Percentiles rank a stretch among this genome's conserved stretches.
Conservation (phyloP, 2,329 filamentous ascomycete genomes). For the Colletotrichum echinochloae region DNA sequence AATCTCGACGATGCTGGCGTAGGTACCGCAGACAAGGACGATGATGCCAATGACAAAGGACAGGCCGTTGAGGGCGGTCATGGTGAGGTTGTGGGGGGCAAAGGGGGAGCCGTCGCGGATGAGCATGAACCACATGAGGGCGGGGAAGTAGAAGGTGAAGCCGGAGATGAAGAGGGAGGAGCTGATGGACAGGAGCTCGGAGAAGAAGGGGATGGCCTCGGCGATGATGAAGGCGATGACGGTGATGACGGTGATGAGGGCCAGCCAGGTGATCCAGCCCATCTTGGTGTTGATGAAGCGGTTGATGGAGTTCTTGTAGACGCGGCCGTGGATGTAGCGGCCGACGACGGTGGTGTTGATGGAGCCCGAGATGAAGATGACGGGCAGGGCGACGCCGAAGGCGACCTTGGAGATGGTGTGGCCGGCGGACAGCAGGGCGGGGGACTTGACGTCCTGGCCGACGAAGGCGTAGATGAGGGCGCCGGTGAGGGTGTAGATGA, state of each 20-base stretch:
- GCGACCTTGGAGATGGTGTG: constrained; percentile 71
- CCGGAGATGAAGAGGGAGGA: constrained; percentile 62
- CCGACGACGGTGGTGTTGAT: constrained; percentile 68
- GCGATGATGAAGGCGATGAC: constrained; percentile 77
- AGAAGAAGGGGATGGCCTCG: constrained; percentile 79
- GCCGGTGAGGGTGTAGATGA: constrained; percentile 75
- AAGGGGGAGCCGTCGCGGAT: constrained; percentile 48
- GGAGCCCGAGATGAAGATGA: constrained; percentile 80
- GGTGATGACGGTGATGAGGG: constrained; percentile 69
- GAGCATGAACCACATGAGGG: constrained; percentile 58
- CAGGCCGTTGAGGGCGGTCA: constrained; percentile 45
- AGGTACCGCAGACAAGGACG: constrained; percentile 50
- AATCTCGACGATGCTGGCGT: constrained; percentile 45
- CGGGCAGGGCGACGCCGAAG: constrained; percentile 77
- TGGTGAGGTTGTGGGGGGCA: constrained; percentile 47
- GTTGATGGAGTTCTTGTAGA: constrained; percentile 57
- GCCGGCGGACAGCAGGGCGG: constrained; percentile 75
- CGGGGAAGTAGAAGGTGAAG: constrained; percentile 57
- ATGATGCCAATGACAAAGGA: constrained; percentile 49
- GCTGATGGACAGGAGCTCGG: constrained; percentile 69
- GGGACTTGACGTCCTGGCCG: constrained; percentile 71
- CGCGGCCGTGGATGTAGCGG: constrained; percentile 60
- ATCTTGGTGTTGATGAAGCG: constrained; percentile 61
- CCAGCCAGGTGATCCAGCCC: constrained; percentile 68
- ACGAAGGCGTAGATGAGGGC: constrained; percentile 77